Evolutionary conservation across 768 basidiomycete genomes (phyloP).

Genomic region (Macrolepiota dolichaula): DNA sequence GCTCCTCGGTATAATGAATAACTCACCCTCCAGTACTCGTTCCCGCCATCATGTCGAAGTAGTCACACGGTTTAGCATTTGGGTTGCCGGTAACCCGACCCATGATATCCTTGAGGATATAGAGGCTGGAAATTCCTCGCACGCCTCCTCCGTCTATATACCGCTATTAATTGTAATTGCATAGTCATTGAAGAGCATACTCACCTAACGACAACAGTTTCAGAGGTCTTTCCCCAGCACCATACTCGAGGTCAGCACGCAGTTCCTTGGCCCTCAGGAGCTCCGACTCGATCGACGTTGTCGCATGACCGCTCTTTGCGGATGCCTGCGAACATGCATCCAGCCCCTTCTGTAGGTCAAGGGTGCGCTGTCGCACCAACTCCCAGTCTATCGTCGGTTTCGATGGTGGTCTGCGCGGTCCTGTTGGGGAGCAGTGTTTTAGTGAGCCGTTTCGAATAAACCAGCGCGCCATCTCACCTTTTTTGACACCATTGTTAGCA

Average conservation of each 20-base stretch:
- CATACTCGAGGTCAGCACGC: slow-evolving; percentile 21
- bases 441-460: neutral
- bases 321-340: slow-evolving; percentile 19
- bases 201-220: slow-evolving; percentile 22
- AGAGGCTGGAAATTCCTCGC: slow-evolving; percentile 28
- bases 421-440: neutral
- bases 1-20: neutral
- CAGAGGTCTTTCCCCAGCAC: slow-evolving; percentile 19
- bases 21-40: slow-evolving; percentile 32
- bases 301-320: slow-evolving; percentile 16
- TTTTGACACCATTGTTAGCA: slow-evolving; percentile 24
- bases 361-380: slow-evolving; percentile 10
- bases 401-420: slow-evolving; percentile 1
- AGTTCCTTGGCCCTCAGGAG: slow-evolving; percentile 21
- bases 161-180: neutral
- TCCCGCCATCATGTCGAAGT: slow-evolving; percentile 34
- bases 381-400: slow-evolving; percentile 15
- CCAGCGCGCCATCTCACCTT: slow-evolving; percentile 12
- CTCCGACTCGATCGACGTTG: slow-evolving; percentile 23
- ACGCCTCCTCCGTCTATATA: slow-evolving; percentile 32
- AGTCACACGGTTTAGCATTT: slow-evolving; percentile 24
- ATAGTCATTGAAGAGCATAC: neutral
- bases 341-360: slow-evolving; percentile 18
- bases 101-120: slow-evolving; percentile 29
- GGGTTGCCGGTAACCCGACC: slow-evolving; percentile 19